These are phyloP conservation scores for Saccharomyces kudriavzevii DNA, from an alignment of 805 yeast genomes.

Conservation along the genomic window DNA sequence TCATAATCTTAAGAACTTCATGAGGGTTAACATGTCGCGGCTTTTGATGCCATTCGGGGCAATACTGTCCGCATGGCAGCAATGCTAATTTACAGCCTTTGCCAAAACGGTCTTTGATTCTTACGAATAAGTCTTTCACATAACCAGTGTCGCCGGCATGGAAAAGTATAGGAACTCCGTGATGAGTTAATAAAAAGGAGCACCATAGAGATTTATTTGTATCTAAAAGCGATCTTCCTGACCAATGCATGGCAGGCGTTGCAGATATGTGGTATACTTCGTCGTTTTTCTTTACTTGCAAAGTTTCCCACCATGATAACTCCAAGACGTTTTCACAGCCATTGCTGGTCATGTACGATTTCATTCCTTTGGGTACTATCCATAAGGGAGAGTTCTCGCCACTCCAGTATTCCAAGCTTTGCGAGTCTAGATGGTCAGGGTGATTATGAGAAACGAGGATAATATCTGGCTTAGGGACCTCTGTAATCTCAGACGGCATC, in stretches of 20 bases:
- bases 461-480: constrained; percentile 60
- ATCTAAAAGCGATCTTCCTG: constrained; percentile 76
- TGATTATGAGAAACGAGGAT: constrained; percentile 87
- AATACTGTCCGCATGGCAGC: constrained; percentile 90
- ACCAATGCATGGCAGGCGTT: constrained; percentile 96
- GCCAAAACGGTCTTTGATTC: constrained; percentile 60
- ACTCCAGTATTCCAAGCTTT: constrained; percentile 37
- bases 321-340: constrained; percentile 62
- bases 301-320: constrained; percentile 88
- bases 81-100: constrained; percentile 53
- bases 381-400: constrained; percentile 41
- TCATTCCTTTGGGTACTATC: constrained; percentile 83
- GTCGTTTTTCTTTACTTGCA: constrained; percentile 33
- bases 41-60: constrained; percentile 89
- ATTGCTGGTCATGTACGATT: constrained; percentile 45
- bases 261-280: constrained; percentile 73
- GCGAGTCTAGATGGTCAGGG: constrained; percentile 84
- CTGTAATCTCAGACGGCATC: constrained; percentile 59
- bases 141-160: constrained; percentile 97
- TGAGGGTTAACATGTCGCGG: constrained; percentile 82
- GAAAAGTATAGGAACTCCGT: constrained; percentile 64
- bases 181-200: constrained; percentile 62
- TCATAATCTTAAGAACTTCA: constrained; percentile 64
- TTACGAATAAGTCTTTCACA: constrained; percentile 58
- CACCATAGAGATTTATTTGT: constrained; percentile 84